Conservation (phyloP, 2,329 filamentous ascomycete genomes). For the Helicocarpus griseus region DNA sequence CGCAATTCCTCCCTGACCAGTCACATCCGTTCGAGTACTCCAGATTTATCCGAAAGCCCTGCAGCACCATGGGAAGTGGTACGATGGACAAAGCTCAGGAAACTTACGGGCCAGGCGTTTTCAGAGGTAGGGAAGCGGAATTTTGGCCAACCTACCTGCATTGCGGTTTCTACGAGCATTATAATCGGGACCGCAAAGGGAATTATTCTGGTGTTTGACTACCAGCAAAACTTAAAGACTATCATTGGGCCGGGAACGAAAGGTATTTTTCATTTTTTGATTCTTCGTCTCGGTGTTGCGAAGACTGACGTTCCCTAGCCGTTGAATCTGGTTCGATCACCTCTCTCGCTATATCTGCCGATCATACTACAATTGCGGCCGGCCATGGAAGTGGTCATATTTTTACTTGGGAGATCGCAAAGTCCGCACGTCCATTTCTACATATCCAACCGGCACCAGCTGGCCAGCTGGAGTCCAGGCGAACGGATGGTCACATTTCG, state of each 20-base stretch:
- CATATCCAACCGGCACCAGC: conserved; percentile 68
- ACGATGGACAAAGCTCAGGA: conserved; percentile 86
- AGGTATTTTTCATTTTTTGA: conserved; percentile 39
- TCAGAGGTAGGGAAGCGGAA: conserved; percentile 86
- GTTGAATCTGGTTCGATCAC: conserved; percentile 84
- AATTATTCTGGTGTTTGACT: conserved; percentile 91
- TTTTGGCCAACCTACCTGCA: conserved; percentile 83
- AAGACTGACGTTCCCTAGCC: conserved; percentile 42
- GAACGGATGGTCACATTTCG: conserved; percentile 71
- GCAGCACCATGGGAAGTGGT: conserved; percentile 94
- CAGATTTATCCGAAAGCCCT: conserved; percentile 57
- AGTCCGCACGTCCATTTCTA: conserved; percentile 77
- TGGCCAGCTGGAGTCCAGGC: conserved; percentile 54
- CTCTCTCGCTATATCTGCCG: conserved; percentile 79
- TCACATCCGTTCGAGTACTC: conserved; percentile 49
- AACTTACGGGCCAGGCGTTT: conserved; percentile 80
- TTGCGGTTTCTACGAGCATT: conserved; percentile 79
- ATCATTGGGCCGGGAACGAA: conserved; percentile 92
- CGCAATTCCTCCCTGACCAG: conserved; percentile 72
- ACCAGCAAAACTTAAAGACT: conserved; percentile 86
- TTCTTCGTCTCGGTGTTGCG: neutral
- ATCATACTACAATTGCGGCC: conserved; percentile 82
- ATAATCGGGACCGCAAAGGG: conserved; percentile 90
- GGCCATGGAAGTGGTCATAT: conserved; percentile 86
- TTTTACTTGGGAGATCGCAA: conserved; percentile 89